A percentile compares a stretch with the other conserved stretches of the same genome.
phyloP scores from a whole-genome alignment of 352 stramenopile genomes.

The Blastocystis sp. region DNA sequence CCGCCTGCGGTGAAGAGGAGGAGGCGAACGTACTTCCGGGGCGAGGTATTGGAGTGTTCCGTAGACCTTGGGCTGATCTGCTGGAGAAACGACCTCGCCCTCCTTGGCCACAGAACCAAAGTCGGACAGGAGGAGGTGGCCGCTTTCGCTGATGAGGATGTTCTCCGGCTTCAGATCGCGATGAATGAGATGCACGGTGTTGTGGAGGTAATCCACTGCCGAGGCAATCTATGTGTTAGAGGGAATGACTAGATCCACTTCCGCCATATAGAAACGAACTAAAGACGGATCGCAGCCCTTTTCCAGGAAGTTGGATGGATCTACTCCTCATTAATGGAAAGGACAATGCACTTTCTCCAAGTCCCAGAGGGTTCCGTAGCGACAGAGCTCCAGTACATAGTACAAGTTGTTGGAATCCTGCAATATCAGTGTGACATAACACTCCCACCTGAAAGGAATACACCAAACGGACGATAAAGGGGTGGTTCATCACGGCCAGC shows the following conservation, averaged over 20 bases:
- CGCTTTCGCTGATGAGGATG: conserved; percentile 71
- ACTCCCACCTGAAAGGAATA: conserved; percentile 71
- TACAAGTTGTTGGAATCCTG: conserved; percentile 70
- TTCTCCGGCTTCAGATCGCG: conserved; percentile 73
- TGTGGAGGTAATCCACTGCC: conserved; percentile 72
- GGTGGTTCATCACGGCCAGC: conserved; percentile 70
- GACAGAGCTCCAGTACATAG: conserved; percentile 72
- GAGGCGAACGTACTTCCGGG: conserved; percentile 12
- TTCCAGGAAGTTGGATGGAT: conserved; percentile 20
- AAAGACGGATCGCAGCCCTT: conserved; percentile 45
- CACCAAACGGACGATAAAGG: conserved; percentile 70
- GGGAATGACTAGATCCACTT: not conserved
- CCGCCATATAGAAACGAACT: conserved; percentile 58
- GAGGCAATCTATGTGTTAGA: conserved; percentile 35
- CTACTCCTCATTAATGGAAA: not conserved
- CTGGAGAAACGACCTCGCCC: not conserved
- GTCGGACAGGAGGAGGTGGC: conserved; percentile 72
- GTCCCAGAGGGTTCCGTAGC: conserved; percentile 52
- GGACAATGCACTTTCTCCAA: conserved; percentile 27
- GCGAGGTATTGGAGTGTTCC: conserved; percentile 41
- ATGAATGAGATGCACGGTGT: conserved; percentile 70
- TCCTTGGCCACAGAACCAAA: conserved; percentile 71
- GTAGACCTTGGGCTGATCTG: conserved; percentile 17
- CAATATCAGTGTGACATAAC: not conserved
- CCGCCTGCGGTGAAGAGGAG: not conserved